A percentile compares a stretch with the other conserved stretches of the same genome.
Evolutionary conservation across 768 basidiomycete species (phyloP).

Genomic region (Trametes elegans): DNA sequence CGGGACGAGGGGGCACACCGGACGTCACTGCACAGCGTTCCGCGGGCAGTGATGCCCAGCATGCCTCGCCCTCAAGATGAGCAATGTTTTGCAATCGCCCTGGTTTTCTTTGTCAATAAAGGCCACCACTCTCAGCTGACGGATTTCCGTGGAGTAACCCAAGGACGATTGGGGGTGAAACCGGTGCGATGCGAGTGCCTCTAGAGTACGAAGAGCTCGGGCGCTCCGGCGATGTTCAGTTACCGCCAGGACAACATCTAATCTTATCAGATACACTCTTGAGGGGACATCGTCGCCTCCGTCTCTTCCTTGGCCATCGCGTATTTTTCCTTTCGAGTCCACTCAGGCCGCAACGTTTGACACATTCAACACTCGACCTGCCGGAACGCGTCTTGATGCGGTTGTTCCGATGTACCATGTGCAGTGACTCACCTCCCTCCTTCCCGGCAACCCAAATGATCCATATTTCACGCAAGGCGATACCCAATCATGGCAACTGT

Average conservation of each 20-base stretch:
- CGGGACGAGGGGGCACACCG: not conserved
- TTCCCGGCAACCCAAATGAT: no score
- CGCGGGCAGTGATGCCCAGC: not conserved
- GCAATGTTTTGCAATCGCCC: not conserved
- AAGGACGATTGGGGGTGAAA: not conserved
- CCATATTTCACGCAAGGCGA: no score
- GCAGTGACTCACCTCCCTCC: no score
- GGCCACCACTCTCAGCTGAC: not conserved
- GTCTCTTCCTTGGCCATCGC: no score
- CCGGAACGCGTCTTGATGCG: no score
- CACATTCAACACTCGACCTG: no score
- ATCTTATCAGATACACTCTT: not conserved
- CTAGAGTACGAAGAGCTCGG: not conserved
- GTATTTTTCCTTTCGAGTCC: no score
- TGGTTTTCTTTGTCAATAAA: not conserved
- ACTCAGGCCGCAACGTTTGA: no score
- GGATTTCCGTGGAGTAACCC: not conserved
- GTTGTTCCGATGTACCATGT: no score
- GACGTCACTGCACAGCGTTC: slow-evolving; percentile 5
- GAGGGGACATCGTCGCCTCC: no score
- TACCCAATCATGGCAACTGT: no score
- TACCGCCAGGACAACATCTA: not conserved
- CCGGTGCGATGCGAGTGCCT: not conserved
- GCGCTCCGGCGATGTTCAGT: not conserved
- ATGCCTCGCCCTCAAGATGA: not conserved